phyloP scores from a whole-genome alignment of 2,329 filamentous ascomycete species.

The Paraphaeosphaeria sporulosa region DNA sequence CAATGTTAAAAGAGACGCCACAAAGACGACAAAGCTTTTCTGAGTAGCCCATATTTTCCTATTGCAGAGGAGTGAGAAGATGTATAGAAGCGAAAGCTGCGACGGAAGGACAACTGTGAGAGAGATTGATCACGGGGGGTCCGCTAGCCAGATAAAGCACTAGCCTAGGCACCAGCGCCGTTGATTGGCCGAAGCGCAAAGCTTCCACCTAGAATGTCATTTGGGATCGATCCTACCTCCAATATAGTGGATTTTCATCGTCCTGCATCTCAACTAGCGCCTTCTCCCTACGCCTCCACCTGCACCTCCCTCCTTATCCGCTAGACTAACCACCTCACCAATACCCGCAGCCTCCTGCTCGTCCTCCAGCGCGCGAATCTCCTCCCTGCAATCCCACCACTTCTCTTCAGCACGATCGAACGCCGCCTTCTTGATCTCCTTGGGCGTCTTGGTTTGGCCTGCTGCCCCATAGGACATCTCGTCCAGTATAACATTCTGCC shows the following conservation, averaged over 20 bases:
- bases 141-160: too few species aligned
- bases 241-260: too few species aligned
- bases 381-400: constrained; percentile 98
- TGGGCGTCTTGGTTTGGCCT: constrained; percentile 73
- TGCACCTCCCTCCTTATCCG: constrained; percentile 66
- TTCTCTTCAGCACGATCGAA: constrained; percentile 94
- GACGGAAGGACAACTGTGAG: too few species aligned
- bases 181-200: too few species aligned
- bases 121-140: too few species aligned
- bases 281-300: constrained; percentile 47
- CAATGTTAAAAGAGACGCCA: constrained; percentile 20
- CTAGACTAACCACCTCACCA: constrained; percentile 88
- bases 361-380: constrained; percentile 89
- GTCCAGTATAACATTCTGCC: constrained; percentile 87
- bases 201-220: too few species aligned
- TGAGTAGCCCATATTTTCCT: background rate
- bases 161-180: too few species aligned
- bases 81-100: too few species aligned
- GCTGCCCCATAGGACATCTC: constrained; percentile 67
- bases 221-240: too few species aligned
- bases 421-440: constrained; percentile 90
- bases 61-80: background rate
- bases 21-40: constrained; percentile 12
- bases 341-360: constrained; percentile 96
- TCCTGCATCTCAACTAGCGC: constrained; percentile 27